Conservation (phyloP, 163 green algal species). For the Trebouxiophyceae sp. region DNA sequence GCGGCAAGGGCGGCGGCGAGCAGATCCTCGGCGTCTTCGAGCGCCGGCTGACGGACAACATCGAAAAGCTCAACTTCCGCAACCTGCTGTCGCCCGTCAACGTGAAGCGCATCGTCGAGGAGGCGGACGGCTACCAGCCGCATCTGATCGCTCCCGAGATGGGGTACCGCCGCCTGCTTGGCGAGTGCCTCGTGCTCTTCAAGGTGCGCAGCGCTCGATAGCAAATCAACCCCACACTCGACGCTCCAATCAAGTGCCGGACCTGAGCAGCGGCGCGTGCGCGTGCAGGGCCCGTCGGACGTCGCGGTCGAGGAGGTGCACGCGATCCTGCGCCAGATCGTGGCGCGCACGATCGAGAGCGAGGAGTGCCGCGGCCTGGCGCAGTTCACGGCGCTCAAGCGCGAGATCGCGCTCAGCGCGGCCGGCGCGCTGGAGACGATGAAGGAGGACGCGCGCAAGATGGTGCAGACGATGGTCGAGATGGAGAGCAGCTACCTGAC, state of each 20-base stretch:
- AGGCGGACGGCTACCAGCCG: slow-evolving; percentile 92
- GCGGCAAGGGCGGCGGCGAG: slow-evolving; percentile 66
- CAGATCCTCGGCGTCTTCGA: slow-evolving; percentile 80
- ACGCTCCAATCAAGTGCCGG: no score
- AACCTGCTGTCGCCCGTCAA: slow-evolving; percentile 46
- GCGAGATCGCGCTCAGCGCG: slow-evolving; percentile 35
- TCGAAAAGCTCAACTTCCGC: slow-evolving; percentile 85
- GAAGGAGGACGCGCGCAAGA: slow-evolving; percentile 55
- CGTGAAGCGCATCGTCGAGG: slow-evolving; percentile 82
- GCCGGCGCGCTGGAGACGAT: slow-evolving; percentile 28
- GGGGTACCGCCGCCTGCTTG: slow-evolving; percentile 69
- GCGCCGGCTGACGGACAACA: slow-evolving; percentile 81
- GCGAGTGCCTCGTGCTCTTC: slow-evolving; percentile 49
- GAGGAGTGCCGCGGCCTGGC: slow-evolving; percentile 29
- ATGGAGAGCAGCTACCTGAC: slow-evolving; percentile 84
- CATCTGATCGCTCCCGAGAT: slow-evolving; percentile 94
- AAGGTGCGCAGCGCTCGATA: slow-evolving; percentile 13
- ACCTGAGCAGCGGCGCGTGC: no score
- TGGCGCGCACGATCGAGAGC: slow-evolving; percentile 34
- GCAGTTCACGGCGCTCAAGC: slow-evolving; percentile 44
- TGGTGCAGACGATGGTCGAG: slow-evolving; percentile 56
- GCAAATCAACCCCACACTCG: neutral
- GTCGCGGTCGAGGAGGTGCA: slow-evolving; percentile 66
- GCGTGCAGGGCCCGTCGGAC: slow-evolving; percentile 62
- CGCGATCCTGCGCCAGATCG: slow-evolving; percentile 48